Percentiles rank a stretch among this genome's conserved stretches.
These are phyloP conservation scores for Penicillium alfredii DNA, from an alignment of 495 filamentous ascomycete genomes.

Conservation along the genomic window DNA sequence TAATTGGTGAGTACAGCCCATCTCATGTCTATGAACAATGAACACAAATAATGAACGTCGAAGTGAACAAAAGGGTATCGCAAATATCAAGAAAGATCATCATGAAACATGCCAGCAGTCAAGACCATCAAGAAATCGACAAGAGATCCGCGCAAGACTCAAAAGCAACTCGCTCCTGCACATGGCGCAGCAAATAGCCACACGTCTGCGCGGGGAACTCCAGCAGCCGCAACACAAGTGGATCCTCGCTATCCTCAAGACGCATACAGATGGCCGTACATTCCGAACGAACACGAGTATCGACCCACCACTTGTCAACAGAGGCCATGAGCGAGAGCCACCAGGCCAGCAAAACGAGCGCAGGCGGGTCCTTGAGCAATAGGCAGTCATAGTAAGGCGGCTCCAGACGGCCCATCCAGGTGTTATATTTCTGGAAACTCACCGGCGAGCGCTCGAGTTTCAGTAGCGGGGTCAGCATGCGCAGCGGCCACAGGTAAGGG, in stretches of 20 bases:
- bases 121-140: too few species aligned
- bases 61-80: too few species aligned
- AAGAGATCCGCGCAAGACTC: slow-evolving; percentile 1
- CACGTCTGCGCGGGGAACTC: slow-evolving; percentile 63
- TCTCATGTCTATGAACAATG: too few species aligned
- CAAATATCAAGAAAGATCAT: too few species aligned
- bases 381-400: slow-evolving; percentile 30
- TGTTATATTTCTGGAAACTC: slow-evolving; percentile 21
- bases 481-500: slow-evolving; percentile 34
- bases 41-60: too few species aligned
- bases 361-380: slow-evolving; percentile 33
- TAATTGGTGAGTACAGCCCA: too few species aligned
- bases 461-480: slow-evolving; percentile 32
- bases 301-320: slow-evolving; percentile 37
- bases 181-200: slow-evolving; percentile 73
- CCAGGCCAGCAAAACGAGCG: slow-evolving; percentile 39
- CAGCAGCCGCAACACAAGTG: slow-evolving; percentile 19
- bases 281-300: slow-evolving; percentile 34
- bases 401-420: slow-evolving; percentile 32
- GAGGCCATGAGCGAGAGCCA: slow-evolving; percentile 39
- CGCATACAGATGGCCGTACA: slow-evolving; percentile 43
- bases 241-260: slow-evolving; percentile 28
- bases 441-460: slow-evolving; percentile 12
- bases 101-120: too few species aligned
- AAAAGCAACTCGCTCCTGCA: slow-evolving; percentile 47